Conservation (phyloP, 495 filamentous ascomycete species). For the Melanomma pulvis-pyrius region DNA sequence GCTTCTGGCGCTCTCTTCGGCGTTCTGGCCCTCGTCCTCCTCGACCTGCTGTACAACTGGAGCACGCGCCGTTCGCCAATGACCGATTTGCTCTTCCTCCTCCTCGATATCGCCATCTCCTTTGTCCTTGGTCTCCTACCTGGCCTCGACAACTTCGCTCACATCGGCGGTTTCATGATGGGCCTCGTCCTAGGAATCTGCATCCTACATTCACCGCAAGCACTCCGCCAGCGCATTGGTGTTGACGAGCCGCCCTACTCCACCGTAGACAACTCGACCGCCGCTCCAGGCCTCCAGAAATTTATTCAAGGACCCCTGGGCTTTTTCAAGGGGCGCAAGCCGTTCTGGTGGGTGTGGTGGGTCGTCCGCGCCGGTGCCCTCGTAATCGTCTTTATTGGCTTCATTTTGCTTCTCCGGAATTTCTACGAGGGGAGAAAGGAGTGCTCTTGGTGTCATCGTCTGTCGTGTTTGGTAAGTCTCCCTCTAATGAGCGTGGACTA, state of each 20-base stretch:
- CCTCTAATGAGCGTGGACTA: not conserved
- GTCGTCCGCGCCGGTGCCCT: constrained; percentile 79
- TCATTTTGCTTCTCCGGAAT: constrained; percentile 82
- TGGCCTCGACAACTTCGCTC: constrained; percentile 93
- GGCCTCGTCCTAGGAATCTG: constrained; percentile 84
- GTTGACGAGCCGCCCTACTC: constrained; percentile 66
- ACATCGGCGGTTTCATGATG: constrained; percentile 95
- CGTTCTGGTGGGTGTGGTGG: constrained; percentile 98
- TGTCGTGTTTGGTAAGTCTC: constrained; percentile 84
- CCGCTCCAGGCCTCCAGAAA: constrained; percentile 46
- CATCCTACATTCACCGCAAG: constrained; percentile 82
- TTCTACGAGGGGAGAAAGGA: constrained; percentile 77
- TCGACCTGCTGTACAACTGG: constrained; percentile 95
- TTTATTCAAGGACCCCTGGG: constrained; percentile 71
- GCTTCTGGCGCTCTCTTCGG: constrained; percentile 91
- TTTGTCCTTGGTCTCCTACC: constrained; percentile 92
- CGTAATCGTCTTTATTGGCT: constrained; percentile 73
- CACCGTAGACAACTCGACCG: constrained; percentile 50
- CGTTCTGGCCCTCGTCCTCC: constrained; percentile 79
- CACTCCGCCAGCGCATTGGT: constrained; percentile 74
- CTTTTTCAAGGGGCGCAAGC: constrained; percentile 91
- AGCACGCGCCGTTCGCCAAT: constrained; percentile 69
- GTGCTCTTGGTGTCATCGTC: constrained; percentile 90
- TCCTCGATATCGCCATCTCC: constrained; percentile 81
- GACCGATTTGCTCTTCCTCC: constrained; percentile 80